Percentiles rank a stretch among this genome's conserved stretches.
These are phyloP conservation scores for Mytilinidion resinicola DNA, from an alignment of 495 filamentous ascomycete genomes.

Conservation along the genomic window DNA sequence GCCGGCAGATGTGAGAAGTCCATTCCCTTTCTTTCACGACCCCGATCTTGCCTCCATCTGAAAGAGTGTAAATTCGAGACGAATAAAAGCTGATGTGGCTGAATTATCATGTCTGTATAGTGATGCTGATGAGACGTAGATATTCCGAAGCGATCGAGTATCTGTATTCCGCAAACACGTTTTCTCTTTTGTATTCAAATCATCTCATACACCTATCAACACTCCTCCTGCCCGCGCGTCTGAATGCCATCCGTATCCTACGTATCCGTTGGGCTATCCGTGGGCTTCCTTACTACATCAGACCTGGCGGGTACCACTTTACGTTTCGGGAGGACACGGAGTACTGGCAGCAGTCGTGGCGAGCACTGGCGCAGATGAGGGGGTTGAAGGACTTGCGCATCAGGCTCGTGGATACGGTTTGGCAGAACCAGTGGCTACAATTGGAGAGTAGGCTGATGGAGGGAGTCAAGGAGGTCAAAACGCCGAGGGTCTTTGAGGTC, in stretches of 20 bases:
- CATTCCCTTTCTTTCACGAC: not conserved
- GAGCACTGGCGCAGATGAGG: constrained; percentile 12
- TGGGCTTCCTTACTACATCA: constrained; percentile 16
- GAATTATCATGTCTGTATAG: not conserved
- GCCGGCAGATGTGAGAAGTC: not conserved
- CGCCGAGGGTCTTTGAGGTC: constrained; percentile 13
- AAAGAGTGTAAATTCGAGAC: constrained; percentile 10
- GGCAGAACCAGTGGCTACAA: constrained; percentile 15
- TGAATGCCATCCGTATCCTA: constrained; percentile 20
- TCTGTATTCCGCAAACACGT: constrained; percentile 20
- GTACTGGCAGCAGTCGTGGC: constrained; percentile 19
- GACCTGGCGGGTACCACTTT: not conserved
- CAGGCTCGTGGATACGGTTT: constrained; percentile 17
- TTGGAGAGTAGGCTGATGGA: constrained; percentile 14
- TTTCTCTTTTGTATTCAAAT: constrained; percentile 19
- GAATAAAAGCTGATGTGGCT: not conserved
- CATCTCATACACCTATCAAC: constrained; percentile 25
- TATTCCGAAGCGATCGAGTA: constrained; percentile 18
- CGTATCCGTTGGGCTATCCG: constrained; percentile 20
- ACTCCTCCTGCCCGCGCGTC: constrained; percentile 7
- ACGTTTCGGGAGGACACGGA: constrained; percentile 24
- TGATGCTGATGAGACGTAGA: constrained; percentile 2
- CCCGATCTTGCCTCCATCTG: not conserved
- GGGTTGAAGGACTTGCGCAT: constrained; percentile 16
- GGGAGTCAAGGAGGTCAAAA: constrained; percentile 12